Conservation (phyloP, 352 stramenopile species). For the Globisporangium solare region DNA sequence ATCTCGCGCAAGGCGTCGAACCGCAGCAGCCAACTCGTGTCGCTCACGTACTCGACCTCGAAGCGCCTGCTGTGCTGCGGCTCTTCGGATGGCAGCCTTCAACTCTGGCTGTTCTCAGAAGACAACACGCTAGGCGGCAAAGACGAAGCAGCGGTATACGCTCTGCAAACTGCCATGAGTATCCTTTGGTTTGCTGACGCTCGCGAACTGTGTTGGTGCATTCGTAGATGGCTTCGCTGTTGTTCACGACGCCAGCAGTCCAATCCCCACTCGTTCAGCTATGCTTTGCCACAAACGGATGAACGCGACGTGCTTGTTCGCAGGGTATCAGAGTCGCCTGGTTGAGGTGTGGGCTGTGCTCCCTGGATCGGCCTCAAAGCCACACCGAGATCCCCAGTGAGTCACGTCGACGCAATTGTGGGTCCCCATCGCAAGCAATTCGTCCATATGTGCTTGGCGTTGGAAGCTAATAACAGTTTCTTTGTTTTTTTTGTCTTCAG, state of each 20-base stretch:
- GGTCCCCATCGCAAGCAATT: neutral
- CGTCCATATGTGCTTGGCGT: neutral
- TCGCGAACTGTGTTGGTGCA: neutral
- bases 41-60: slow-evolving; percentile 51
- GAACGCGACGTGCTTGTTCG: slow-evolving; percentile 29
- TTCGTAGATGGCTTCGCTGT: slow-evolving; percentile 19
- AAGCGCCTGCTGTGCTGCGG: slow-evolving; percentile 51
- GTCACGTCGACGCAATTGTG: slow-evolving; percentile 30
- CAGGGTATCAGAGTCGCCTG: slow-evolving; percentile 49
- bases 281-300: slow-evolving; percentile 21
- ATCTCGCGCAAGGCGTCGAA: slow-evolving; percentile 66
- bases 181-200: neutral
- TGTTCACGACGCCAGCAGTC: slow-evolving; percentile 29
- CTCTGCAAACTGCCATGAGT: neutral
- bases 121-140: slow-evolving; percentile 28
- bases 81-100: slow-evolving; percentile 57
- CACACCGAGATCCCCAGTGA: slow-evolving; percentile 25
- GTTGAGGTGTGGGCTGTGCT: slow-evolving; percentile 49
- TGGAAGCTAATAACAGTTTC: neutral
- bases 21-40: slow-evolving; percentile 45
- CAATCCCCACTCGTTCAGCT: slow-evolving; percentile 44
- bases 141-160: slow-evolving; percentile 27
- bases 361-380: slow-evolving; percentile 3
- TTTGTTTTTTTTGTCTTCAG: slow-evolving; percentile 15
- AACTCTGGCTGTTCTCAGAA: slow-evolving; percentile 55